Evolutionary conservation across 192 early-diverging fungal species (phyloP).

Genomic region (Chytriomyces sp.): DNA sequence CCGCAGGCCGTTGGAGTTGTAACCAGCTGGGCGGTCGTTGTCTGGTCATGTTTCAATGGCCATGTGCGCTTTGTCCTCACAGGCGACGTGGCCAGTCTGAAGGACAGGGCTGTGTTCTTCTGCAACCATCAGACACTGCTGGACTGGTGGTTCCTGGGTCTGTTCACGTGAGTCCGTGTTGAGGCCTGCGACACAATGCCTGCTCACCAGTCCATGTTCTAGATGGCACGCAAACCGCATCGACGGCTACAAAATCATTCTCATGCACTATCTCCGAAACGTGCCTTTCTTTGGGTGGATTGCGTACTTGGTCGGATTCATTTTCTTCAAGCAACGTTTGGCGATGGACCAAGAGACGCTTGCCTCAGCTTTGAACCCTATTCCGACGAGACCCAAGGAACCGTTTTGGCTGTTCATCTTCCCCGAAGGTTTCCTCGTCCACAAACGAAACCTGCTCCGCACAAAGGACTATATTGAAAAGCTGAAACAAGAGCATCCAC

Average conservation of each 20-base stretch:
- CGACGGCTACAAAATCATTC: constrained; percentile 14
- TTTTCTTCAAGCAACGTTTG: constrained; percentile 16
- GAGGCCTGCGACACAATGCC: background rate
- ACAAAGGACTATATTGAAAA: constrained; percentile 18
- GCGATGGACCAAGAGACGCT: constrained; percentile 8
- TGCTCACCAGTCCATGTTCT: background rate
- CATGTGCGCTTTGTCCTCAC: constrained; percentile 18
- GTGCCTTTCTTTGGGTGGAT: constrained; percentile 20
- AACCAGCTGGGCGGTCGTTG: background rate
- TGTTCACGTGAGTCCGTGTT: constrained; percentile 7
- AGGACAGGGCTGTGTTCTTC: background rate
- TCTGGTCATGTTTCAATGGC: background rate
- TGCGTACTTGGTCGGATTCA: constrained; percentile 5
- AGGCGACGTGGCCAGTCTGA: background rate
- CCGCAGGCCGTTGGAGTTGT: background rate
- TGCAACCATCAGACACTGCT: constrained; percentile 27
- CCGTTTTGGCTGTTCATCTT: constrained; percentile 22
- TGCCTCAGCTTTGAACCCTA: background rate
- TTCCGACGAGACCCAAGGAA: constrained; percentile 5
- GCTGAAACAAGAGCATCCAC: background rate
- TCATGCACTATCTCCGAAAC: constrained; percentile 7
- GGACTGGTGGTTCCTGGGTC: constrained; percentile 30
- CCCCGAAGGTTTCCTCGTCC: constrained; percentile 25
- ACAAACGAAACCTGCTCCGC: constrained; percentile 2
- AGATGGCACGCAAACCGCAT: constrained; percentile 10